Conservation (phyloP, 2,329 filamentous ascomycete species). For the Phyllosticta ampelicida region DNA sequence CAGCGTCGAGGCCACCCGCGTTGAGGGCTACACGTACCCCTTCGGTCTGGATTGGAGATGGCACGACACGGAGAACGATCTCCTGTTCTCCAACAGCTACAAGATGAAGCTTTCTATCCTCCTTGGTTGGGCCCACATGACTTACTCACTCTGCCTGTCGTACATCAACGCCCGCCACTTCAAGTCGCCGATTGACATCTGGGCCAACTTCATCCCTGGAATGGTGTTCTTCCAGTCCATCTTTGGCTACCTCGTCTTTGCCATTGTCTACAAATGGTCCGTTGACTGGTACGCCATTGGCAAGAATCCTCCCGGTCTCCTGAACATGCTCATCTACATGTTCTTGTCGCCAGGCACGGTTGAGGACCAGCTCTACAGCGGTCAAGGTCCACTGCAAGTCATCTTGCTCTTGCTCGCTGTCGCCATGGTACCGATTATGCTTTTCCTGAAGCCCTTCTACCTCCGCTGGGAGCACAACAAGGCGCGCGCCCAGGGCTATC, state of each 20-base stretch:
- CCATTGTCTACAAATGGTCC: conserved; percentile 95
- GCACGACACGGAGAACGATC: conserved; percentile 90
- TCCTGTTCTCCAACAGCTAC: conserved; percentile 95
- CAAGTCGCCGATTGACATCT: conserved; percentile 89
- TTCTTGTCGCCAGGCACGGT: conserved; percentile 76
- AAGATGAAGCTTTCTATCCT: conserved; percentile 99
- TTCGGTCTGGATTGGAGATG: conserved; percentile 94
- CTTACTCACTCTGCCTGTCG: conserved; percentile 87
- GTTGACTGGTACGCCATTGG: conserved; percentile 68
- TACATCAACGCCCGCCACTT: conserved; percentile 93
- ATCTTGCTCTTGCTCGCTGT: conserved; percentile 73
- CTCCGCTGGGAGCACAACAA: conserved; percentile 89
- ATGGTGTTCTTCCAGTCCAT: conserved; percentile 99
- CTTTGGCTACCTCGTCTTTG: conserved; percentile 89
- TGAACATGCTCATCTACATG: conserved; percentile 99
- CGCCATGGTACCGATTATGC: conserved; percentile 74
- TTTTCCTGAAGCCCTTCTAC: conserved; percentile 94
- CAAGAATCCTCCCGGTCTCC: conserved; percentile 65
- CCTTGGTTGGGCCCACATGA: conserved; percentile 97
- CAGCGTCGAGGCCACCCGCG: conserved; percentile 50
- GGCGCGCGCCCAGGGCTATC: conserved; percentile 78
- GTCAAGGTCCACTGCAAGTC: conserved; percentile 67
- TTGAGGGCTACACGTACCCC: conserved; percentile 76
- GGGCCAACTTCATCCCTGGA: conserved; percentile 92
- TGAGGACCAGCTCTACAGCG: conserved; percentile 64